phyloP scores from a whole-genome alignment of 768 basidiomycete species.

The Hemileccinum rubropunctum region DNA sequence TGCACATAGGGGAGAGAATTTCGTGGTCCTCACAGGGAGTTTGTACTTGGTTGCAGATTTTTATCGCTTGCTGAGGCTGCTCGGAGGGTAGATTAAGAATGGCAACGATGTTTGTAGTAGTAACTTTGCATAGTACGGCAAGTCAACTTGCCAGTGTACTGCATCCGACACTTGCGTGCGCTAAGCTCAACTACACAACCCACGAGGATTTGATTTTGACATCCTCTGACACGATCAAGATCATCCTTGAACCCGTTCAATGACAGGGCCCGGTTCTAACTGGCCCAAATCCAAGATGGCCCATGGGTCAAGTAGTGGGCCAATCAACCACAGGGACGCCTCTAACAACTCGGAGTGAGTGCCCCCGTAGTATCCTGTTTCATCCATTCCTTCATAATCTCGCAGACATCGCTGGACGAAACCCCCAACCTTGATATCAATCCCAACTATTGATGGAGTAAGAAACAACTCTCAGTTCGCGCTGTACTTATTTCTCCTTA shows the following conservation, averaged over 20 bases:
- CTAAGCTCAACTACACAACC: background rate
- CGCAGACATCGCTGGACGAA: conserved; percentile 18
- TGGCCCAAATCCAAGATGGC: conserved; percentile 10
- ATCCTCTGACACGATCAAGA: conserved; percentile 13
- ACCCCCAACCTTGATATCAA: conserved; percentile 19
- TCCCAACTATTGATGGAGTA: conserved; percentile 15
- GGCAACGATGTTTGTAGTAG: background rate
- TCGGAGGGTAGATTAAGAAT: conserved; percentile 7
- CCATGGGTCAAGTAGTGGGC: conserved; percentile 8
- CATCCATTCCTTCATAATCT: conserved; percentile 5
- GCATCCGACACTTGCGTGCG: background rate
- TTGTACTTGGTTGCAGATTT: conserved; percentile 94
- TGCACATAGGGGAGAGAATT: conserved; percentile 22
- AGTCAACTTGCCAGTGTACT: background rate
- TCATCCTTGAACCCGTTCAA: conserved; percentile 5
- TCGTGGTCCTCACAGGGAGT: conserved; percentile 85
- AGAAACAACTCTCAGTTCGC: conserved; percentile 4
- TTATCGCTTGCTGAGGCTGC: conserved; percentile 51
- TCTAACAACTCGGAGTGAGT: conserved; percentile 22
- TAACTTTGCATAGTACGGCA: background rate
- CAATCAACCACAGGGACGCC: conserved; percentile 31
- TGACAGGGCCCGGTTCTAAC: conserved; percentile 9
- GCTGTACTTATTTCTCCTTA: conserved; percentile 2
- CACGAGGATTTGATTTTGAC: conserved; percentile 1
- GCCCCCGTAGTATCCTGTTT: background rate